A percentile compares a stretch with the other conserved stretches of the same genome.
Conservation (phyloP, 1,139 yeast genomes). For the Zygoascus hellenicus region DNA sequence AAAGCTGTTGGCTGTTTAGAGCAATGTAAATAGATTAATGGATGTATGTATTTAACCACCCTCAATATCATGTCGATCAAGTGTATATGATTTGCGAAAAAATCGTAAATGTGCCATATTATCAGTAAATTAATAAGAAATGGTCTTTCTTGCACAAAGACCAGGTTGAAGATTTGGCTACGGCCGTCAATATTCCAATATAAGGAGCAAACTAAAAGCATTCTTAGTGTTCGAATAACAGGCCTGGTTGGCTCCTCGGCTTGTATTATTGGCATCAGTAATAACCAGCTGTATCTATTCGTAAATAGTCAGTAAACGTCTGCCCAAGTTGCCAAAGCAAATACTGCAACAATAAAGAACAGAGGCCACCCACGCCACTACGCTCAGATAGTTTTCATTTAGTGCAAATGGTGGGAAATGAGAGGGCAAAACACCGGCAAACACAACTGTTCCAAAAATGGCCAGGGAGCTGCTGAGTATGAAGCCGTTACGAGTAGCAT, state of each 20-base stretch:
- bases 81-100: no score
- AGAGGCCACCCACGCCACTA: constrained; percentile 47
- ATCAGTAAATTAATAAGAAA: no score
- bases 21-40: constrained; percentile 4
- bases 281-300: neutral
- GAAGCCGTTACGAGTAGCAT: constrained; percentile 67
- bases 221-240: no score
- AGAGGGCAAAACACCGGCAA: constrained; percentile 29
- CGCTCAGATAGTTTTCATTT: constrained; percentile 28
- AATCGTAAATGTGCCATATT: no score
- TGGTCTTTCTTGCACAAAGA: no score
- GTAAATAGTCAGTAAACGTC: constrained; percentile 36
- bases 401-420: constrained; percentile 23
- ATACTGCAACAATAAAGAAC: constrained; percentile 65
- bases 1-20: neutral
- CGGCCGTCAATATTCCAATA: no score
- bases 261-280: neutral
- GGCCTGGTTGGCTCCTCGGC: no score
- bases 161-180: no score
- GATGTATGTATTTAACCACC: neutral
- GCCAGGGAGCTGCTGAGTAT: constrained; percentile 30
- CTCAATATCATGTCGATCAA: neutral
- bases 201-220: no score
- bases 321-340: constrained; percentile 67
- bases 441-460: constrained; percentile 28